Conservation (phyloP, 1,284 basidiomycete genomes). For the Caloboletus inedulis region DNA sequence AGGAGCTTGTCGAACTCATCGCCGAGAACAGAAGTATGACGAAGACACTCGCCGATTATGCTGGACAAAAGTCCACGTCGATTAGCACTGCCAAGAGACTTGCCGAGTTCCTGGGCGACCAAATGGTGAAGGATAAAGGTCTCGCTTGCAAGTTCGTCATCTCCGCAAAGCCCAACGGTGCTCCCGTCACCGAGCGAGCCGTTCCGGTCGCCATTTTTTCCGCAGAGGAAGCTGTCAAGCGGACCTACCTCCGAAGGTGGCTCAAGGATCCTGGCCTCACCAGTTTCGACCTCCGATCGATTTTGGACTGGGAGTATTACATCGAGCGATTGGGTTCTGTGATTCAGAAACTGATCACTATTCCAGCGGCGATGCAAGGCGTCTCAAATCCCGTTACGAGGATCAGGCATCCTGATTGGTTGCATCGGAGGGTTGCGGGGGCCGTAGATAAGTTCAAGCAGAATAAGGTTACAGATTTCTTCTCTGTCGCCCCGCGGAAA, state of each 20-base stretch:
- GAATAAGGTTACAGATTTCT: constrained; percentile 96
- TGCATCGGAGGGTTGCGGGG: constrained; percentile 86
- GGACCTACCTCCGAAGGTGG: constrained; percentile 93
- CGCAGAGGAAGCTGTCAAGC: constrained; percentile 88
- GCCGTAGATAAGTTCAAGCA: constrained; percentile 97
- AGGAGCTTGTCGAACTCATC: constrained; percentile 96
- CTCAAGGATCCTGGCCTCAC: constrained; percentile 88
- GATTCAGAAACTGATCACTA: constrained; percentile 99
- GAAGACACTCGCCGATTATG: constrained; percentile 95
- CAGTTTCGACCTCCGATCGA: constrained; percentile 90
- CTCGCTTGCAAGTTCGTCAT: constrained; percentile 99
- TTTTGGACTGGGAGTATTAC: constrained; percentile 99
- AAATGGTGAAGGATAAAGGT: constrained; percentile 99
- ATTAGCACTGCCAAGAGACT: constrained; percentile 95
- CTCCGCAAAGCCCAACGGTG: constrained; percentile 89
- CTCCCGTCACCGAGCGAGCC: constrained; percentile 96
- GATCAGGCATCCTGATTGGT: constrained; percentile 96
- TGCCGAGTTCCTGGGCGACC: constrained; percentile 95
- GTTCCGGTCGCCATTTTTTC: constrained; percentile 99
- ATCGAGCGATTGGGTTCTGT: constrained; percentile 97
- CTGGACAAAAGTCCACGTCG: constrained; percentile 94
- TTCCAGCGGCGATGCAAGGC: constrained; percentile 98
- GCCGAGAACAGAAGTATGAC: constrained; percentile 99
- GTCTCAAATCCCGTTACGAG: constrained; percentile 95
- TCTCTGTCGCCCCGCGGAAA: constrained; percentile 41